Evolutionary conservation across 768 basidiomycete species (phyloP), one percentile per base, ranked within the genome.

Genomic region (Pleurotus cornucopiae): DNA sequence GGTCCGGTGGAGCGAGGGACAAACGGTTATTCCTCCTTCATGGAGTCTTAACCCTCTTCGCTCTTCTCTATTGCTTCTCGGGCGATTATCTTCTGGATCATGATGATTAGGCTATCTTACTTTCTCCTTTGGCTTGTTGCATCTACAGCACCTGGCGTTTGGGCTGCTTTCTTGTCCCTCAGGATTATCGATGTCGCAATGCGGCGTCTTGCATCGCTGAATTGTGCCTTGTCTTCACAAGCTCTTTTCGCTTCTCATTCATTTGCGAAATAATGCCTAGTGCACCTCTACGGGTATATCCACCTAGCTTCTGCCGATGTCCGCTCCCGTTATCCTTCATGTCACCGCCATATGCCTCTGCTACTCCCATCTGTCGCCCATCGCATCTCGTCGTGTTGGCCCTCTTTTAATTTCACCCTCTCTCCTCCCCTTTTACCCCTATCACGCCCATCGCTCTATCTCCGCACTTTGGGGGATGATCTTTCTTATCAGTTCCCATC

Each of bases 1-100:
- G 51, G 51, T 23, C 51, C 51, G 51, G 26, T 38, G 16, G n/a
- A n/a, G 37, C 51, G 51, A 41, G 51, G 48, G 48, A 14, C 25
- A 37, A 52, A 52, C 12, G n/a, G 13, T 52, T 49, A n/a, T 49
- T 16, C 48, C 30, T 37, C 14, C 7, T 30, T 30, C 30, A 9
- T 30, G 30, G 30, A 11, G 30, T 7, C 30, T 9, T 30, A 9
- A 43, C 41, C 41, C 9, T n/a, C 14, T 43, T 44, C 41, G n/a
- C 2, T 44, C 41, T 44, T 44, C 41, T 16, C n/a, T 5, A 44
- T 44, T 6, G 20, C 41, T 44, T 44, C 41, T 44, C 41, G 20
- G 11, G 41, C 41, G 20, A 34, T 34, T 34, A 34, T 34, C 30
- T 34, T 34, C 11, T 3, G 30, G 11, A 34, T 44, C n/a, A 44